phyloP scores from a whole-genome alignment of 179 eudicot genomes.

The Beta lomatogona region DNA sequence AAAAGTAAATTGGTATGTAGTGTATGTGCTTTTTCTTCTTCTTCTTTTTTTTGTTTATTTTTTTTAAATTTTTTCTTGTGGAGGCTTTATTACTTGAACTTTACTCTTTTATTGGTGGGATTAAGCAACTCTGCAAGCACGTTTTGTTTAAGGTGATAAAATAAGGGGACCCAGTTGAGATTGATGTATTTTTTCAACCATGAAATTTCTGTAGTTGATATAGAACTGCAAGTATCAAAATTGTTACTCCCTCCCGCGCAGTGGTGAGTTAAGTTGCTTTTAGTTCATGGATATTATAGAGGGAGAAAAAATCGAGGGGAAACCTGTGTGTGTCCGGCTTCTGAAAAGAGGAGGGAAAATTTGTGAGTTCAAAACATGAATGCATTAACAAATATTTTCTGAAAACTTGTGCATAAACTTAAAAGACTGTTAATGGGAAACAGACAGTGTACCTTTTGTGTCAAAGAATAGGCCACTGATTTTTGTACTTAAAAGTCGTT shows the following conservation, averaged over 20 bases:
- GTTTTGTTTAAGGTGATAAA: not conserved
- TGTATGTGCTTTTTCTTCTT: slow-evolving; percentile 9
- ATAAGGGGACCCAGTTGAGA: not conserved
- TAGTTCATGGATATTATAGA: not conserved
- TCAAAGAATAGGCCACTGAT: not conserved
- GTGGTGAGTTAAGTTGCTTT: not conserved
- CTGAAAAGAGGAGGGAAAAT: not conserved
- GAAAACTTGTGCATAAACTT: too few relatives aligned
- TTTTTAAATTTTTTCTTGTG: not conserved
- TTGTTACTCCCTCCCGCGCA: not conserved
- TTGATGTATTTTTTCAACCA: not conserved
- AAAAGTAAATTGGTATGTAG: slow-evolving; percentile 1
- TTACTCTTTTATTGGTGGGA: not conserved
- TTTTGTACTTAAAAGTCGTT: not conserved
- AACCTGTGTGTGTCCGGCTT: not conserved
- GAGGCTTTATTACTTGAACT: slow-evolving; percentile 14
- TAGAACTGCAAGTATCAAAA: not conserved
- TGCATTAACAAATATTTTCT: too few relatives aligned
- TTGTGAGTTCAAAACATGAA: too few relatives aligned
- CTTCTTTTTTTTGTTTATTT: too few relatives aligned
- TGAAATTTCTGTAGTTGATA: not conserved
- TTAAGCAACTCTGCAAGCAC: not conserved
- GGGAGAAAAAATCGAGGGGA: not conserved
- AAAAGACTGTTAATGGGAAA: too few relatives aligned
- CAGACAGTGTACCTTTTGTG: not conserved